These are phyloP conservation scores for Monosporascus cannonballus DNA, from an alignment of 2,329 filamentous ascomycete species.

Conservation along the genomic window DNA sequence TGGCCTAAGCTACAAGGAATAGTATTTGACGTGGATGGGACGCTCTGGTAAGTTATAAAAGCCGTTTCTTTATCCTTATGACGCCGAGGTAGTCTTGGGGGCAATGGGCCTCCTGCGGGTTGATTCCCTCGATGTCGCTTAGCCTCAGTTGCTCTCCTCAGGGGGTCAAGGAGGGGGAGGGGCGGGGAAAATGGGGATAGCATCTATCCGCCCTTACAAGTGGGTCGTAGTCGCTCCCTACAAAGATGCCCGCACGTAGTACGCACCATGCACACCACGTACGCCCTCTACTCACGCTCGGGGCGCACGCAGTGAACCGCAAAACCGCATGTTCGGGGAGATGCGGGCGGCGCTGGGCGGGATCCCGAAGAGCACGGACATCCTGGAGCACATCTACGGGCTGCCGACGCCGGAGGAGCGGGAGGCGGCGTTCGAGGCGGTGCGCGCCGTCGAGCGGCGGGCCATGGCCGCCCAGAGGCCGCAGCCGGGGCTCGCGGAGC, in stretches of 20 bases:
- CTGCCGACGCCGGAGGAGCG: constrained; percentile 57
- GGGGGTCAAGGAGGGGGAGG: no score
- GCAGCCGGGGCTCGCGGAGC: constrained; percentile 68
- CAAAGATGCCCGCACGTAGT: no score
- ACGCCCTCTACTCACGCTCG: no score
- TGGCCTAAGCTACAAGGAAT: constrained; percentile 50
- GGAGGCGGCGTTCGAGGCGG: constrained; percentile 60
- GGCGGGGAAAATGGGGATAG: no score
- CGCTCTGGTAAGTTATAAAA: constrained; percentile 64
- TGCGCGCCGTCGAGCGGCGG: constrained; percentile 71
- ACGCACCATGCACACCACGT: no score
- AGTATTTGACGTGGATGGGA: constrained; percentile 94
- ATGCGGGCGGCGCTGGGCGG: constrained; percentile 67
- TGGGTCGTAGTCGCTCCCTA: no score
- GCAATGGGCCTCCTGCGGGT: no score
- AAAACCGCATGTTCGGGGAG: constrained; percentile 90
- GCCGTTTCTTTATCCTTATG: not conserved
- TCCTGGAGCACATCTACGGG: constrained; percentile 78
- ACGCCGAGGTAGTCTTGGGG: no score
- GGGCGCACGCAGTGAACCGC: constrained; percentile 58
- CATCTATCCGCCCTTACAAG: no score
- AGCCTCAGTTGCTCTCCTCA: no score
- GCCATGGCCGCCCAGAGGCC: constrained; percentile 77
- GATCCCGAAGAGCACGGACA: constrained; percentile 71
- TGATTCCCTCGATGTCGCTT: no score